Evolutionary conservation across 2,329 filamentous ascomycete species (phyloP), one percentile per base, ranked within the genome.

Genomic region (Neopestalotiopsis sp.): DNA sequence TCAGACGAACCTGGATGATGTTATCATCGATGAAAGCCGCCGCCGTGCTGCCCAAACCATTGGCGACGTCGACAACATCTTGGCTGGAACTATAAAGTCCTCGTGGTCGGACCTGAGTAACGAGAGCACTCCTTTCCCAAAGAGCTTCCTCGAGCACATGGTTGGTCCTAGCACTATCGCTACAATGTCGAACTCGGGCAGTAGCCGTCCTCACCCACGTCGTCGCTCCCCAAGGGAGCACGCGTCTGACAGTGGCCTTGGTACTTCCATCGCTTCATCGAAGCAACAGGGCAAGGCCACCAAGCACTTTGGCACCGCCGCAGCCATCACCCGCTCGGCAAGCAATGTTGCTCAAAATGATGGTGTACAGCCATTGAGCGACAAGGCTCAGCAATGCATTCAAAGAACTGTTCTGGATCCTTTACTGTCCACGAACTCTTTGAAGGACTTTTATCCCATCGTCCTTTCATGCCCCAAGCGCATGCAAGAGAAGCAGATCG

Each of bases 191-290:
- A 73, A 84, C 72, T 76, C 77, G 70, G 85, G 85, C 79, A 81
- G 85, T 69, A 84, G 85, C 70, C 88, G 86, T 69, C 85, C 87
- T 71, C 87, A 87, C 69, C 83, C 82, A 38, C 34, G 34, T 65
- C 86, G 86, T 69, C 87, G 89, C 77, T 82, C 84, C 70, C 85
- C 85, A 58, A 87, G 90, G 77, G 88, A 90, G 76, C 91, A 94
- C 81, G 88, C 89, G 69, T 96, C 94, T 17, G 95, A 98, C 83
- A 97, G 94, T 79, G 95, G 94, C 67, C 85, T 98, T 72, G 95
- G 95, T 66, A 92, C 94, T 58, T 97, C 94, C 57, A 86, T 97
- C 76, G 88, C 86, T 70, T 92, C 89, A 62, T 86, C 83, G 42
- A 84, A 82, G 68, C 85, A 88, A 72, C 87, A 89, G 78, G 79